A percentile compares a stretch with the other conserved stretches of the same genome.
Conservation (phyloP, 1,284 basidiomycete species). For the Naganishia albida region DNA sequence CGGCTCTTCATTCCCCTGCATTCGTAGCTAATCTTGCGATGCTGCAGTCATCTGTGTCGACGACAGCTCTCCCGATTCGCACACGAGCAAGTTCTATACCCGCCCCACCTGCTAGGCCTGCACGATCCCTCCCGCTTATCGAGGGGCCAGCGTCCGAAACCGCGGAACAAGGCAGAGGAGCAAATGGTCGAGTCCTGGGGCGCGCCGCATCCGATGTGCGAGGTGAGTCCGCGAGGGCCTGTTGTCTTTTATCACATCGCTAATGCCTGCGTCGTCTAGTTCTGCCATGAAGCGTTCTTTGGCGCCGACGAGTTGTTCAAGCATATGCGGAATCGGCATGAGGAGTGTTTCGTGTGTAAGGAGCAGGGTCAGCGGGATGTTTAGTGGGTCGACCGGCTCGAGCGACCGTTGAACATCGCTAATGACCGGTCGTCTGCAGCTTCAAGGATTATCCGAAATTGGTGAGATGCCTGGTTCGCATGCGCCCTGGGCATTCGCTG, state of each 20-base stretch:
- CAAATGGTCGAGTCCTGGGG: constrained; percentile 52
- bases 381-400: constrained; percentile 65
- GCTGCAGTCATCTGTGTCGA: constrained; percentile 78
- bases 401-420: too few relatives aligned
- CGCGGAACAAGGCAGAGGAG: constrained; percentile 45
- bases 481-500: not conserved
- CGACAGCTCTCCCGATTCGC: constrained; percentile 90
- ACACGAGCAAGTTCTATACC: constrained; percentile 89
- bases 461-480: constrained; percentile 50
- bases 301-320: constrained; percentile 87
- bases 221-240: constrained; percentile 52
- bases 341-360: constrained; percentile 96
- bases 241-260: constrained; percentile 53
- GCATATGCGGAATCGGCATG: constrained; percentile 91
- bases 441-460: constrained; percentile 75
- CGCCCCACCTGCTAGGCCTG: constrained; percentile 65
- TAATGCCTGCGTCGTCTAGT: constrained; percentile 58
- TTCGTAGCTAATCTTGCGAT: constrained; percentile 6
- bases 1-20: not conserved
- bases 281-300: constrained; percentile 89
- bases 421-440: constrained; percentile 53
- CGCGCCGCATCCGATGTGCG: constrained; percentile 55
- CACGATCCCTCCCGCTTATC: constrained; percentile 76
- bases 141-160: constrained; percentile 53
- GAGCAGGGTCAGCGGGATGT: constrained; percentile 74